Evolutionary conservation across 192 early-diverging fungal genomes (phyloP).

Genomic region (Allomyces macrogynus): DNA sequence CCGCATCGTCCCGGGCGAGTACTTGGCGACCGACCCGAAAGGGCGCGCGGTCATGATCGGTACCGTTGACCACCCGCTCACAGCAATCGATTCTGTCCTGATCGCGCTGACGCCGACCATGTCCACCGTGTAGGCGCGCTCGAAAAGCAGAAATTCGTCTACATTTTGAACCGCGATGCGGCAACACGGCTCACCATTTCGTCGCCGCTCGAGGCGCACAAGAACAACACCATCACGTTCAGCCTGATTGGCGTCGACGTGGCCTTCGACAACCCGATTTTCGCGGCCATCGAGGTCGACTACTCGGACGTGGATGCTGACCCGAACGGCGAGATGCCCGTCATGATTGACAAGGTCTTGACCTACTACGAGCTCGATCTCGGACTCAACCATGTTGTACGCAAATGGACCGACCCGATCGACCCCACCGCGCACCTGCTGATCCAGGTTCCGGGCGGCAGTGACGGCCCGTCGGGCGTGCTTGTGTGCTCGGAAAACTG

Average conservation of each 20-base stretch:
- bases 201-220: conserved; percentile 89
- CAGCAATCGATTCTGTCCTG: background rate
- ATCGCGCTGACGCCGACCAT: conserved; percentile 3
- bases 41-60: conserved; percentile 89
- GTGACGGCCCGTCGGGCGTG: conserved; percentile 90
- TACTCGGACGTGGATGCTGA: conserved; percentile 66
- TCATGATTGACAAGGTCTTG: conserved; percentile 52
- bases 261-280: conserved; percentile 95
- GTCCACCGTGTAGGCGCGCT: conserved; percentile 37
- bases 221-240: conserved; percentile 52
- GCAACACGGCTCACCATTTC: conserved; percentile 64
- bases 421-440: conserved; percentile 54
- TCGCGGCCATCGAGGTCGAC: conserved; percentile 78
- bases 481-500: conserved; percentile 85
- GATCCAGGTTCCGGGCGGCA: conserved; percentile 63
- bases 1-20: conserved; percentile 82
- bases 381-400: conserved; percentile 93
- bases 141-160: conserved; percentile 90
- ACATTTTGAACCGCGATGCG: conserved; percentile 85
- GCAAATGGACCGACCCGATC: conserved; percentile 80
- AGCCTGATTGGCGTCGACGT: conserved; percentile 82
- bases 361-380: conserved; percentile 94
- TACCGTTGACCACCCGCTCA: conserved; percentile 5
- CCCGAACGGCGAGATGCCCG: conserved; percentile 41
- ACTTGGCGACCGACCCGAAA: conserved; percentile 84